Evolutionary conservation across 208 protist species (phyloP).

Genomic region (Eutreptiella sp.): DNA sequence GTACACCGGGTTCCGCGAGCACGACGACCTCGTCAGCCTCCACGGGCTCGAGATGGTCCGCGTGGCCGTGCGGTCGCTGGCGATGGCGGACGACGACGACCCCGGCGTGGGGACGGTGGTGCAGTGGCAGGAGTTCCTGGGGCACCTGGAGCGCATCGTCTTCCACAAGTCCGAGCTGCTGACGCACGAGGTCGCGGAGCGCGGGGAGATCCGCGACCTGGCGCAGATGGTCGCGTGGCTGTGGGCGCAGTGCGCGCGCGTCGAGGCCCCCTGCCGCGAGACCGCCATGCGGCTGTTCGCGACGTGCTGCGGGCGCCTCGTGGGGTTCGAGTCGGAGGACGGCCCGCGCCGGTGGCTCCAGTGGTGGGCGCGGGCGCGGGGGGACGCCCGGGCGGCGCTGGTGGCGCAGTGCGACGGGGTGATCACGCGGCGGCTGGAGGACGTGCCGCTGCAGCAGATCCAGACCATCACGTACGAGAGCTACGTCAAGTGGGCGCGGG

Average conservation of each 20-base stretch:
- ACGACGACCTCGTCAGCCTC: conserved; percentile 14
- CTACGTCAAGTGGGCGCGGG: too few relatives aligned
- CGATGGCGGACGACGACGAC: conserved; percentile 29
- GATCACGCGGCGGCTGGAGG: too few relatives aligned
- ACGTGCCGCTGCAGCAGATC: too few relatives aligned
- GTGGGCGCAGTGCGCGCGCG: conserved; percentile 31
- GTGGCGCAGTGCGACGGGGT: too few relatives aligned
- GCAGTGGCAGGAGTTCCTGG: neutral
- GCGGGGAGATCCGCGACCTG: conserved; percentile 37
- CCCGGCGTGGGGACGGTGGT: conserved; percentile 13
- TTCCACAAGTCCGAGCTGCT: conserved; percentile 14
- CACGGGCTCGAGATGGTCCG: conserved; percentile 46
- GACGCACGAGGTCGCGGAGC: conserved; percentile 9
- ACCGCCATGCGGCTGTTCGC: conserved; percentile 39
- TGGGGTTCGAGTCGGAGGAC: conserved; percentile 26
- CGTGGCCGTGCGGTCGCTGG: conserved; percentile 35
- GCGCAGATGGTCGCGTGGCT: conserved; percentile 40
- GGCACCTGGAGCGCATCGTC: conserved; percentile 25
- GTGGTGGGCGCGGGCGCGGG: too few relatives aligned
- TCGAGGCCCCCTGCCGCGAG: conserved; percentile 27
- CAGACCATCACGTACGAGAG: too few relatives aligned
- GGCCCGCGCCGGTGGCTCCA: conserved; percentile 13
- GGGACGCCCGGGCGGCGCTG: too few relatives aligned
- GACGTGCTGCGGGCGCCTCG: conserved; percentile 4
- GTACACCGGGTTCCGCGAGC: conserved; percentile 26